A percentile compares a stretch with the other conserved stretches of the same genome.
Evolutionary conservation across 768 basidiomycete genomes (phyloP).

Genomic region (Tylopilus sp.): DNA sequence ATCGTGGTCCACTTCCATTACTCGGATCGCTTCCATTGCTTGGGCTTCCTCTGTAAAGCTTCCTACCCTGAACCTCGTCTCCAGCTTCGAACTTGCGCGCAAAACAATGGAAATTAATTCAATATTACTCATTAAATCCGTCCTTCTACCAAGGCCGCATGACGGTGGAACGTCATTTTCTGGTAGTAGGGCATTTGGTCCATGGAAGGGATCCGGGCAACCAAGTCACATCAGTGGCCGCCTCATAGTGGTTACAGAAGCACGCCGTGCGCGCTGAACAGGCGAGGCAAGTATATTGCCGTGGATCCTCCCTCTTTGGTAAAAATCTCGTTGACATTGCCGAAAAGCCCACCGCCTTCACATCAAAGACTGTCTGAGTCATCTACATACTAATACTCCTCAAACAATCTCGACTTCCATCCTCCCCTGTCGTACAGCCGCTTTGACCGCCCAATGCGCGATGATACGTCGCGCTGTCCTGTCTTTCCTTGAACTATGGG

Average conservation of each 20-base stretch:
- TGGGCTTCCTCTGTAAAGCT: background rate
- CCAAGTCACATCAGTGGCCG: background rate
- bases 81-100: background rate
- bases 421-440: constrained; percentile 5
- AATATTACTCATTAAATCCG: too few relatives aligned
- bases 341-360: background rate
- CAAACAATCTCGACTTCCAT: constrained; percentile 10
- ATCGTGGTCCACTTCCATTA: background rate
- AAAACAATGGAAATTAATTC: too few relatives aligned
- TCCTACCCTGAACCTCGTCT: background rate
- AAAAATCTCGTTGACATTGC: background rate
- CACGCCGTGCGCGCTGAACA: background rate
- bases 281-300: constrained; percentile 4
- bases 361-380: background rate
- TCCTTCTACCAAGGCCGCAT: too few relatives aligned
- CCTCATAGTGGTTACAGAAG: background rate
- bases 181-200: too few relatives aligned
- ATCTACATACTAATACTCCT: constrained; percentile 1
- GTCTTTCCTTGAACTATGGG: background rate
- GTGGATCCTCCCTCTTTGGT: background rate
- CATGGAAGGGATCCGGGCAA: too few relatives aligned
- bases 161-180: too few relatives aligned
- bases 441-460: background rate
- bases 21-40: constrained; percentile 2
- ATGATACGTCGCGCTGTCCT: background rate